Evolutionary conservation across 2,329 filamentous ascomycete species (phyloP), one percentile per base, ranked within the genome.

Genomic region (Pyricularia pennisetigena): DNA sequence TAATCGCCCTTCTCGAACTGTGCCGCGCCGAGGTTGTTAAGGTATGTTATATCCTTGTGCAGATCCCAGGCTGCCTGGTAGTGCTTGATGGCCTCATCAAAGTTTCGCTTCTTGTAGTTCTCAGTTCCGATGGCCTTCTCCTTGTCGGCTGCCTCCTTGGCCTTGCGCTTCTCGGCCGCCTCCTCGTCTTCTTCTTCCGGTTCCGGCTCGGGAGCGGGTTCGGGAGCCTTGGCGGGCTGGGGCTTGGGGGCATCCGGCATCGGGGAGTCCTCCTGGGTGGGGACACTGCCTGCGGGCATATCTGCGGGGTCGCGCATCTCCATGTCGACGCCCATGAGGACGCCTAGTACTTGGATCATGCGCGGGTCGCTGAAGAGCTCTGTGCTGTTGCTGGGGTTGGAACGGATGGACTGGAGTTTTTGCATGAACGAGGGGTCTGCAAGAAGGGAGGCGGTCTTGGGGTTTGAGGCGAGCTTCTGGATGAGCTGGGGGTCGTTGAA

Each of bases 21-120:
- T 70, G 94, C 95, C 3, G 95, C 95, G 70, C 93, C 93, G 35
- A 97, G 86, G 81, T 99, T 99, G 83, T 96, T 99, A 70, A 98
- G 85, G 81, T 99, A 99, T 20, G 94, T 95, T 75, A 99, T 97
- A 75, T 99, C 95, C 84, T 97, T 95, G 86, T 92, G 85, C 57
- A 91, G 80, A 69, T 97, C 94, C 95, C 95, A 99, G 0, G 95
- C 95, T 79, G 97, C 96, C 77, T 79, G 86, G 84, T 99, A 99
- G 82, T 99, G 93, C 76, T 89, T 88, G 74, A 99, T 97, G 66
- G 95, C 95, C 76, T 91, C 88, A 74, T 98, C 95, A 73, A 99
- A 97, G 77, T 97, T 89, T 73, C 93, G 90, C 87, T 98, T 98
- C 89, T 99, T 99, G 86, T 99, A 99, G 78, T 90, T 90, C 74